Base-by-base conservation (phyloP, 306 rosid species). In the Quercus wislizeni region DNA sequence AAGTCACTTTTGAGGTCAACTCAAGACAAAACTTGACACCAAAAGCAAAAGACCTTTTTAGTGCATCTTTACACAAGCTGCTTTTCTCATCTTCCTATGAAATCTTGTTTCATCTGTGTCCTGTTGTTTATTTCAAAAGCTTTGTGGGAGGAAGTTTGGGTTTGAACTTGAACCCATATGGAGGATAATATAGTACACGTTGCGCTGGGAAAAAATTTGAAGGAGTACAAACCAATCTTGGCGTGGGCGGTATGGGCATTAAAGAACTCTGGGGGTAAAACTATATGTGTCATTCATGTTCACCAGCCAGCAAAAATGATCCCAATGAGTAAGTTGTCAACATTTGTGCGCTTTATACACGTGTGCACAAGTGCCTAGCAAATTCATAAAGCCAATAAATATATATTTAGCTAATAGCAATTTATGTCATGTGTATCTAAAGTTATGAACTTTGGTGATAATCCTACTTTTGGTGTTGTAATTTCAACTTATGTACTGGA, bases 271-370 rank as follows among this genome's bases (percentile, higher is more conserved):
- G 23, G 85, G 0, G 86, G 85, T 31, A 94, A 85, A 74, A 75
- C 27, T 15, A 87, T 94, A 0, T 92, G 97, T 69, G 75, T 94
- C 59, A 91, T 92, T 63, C 98, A 92, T 30, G 85, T 92, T 87
- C 89, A 88, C 55, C 83, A 46, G 18, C 85, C 89, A 11, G 21
- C 83, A 27, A 75, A 4, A 51, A 10, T 55, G 12, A 55, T 76
- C 72, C 46, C 88, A 4, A 52, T 30, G 55, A 55, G 98, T 94
- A 81, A 89, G 91, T 78, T 61, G 58, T 51, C 74, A 46, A 52
- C 23, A 31, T 30, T 2, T 21, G 1, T 25, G 4, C 13, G 13
- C 12, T 11, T 49, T 2, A 12, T 49, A 3, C 46, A 31, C 7
- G 8, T 10, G 4, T 25, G 12, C 25, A 8, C 14, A 59, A 59